Conservation (phyloP, 1,284 basidiomycete genomes). For the Cryptococcus sp. region DNA sequence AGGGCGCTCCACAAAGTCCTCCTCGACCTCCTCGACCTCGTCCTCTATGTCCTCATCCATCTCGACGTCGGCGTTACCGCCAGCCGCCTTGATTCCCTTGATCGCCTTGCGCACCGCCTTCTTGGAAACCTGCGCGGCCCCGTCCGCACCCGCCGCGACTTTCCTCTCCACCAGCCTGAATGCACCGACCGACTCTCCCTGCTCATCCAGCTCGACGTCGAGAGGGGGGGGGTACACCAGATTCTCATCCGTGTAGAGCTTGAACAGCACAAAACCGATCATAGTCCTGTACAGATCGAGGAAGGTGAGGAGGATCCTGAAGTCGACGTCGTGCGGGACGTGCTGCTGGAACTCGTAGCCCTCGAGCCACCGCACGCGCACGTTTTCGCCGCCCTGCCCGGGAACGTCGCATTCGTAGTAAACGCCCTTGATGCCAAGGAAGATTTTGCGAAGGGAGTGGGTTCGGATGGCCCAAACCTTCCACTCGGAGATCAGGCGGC, state of each 20-base stretch:
- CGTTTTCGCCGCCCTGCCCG: slow-evolving; percentile 69
- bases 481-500: slow-evolving; percentile 86
- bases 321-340: slow-evolving; percentile 92
- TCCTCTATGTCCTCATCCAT: slow-evolving; percentile 42
- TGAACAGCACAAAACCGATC: slow-evolving; percentile 94
- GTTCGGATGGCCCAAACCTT: slow-evolving; percentile 82
- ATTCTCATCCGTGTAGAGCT: slow-evolving; percentile 91
- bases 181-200: slow-evolving; percentile 85
- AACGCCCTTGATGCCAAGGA: slow-evolving; percentile 96
- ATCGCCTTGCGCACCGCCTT: slow-evolving; percentile 55
- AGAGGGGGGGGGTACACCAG: slow-evolving; percentile 93
- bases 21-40: slow-evolving; percentile 53
- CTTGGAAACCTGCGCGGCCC: slow-evolving; percentile 36
- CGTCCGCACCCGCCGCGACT: slow-evolving; percentile 37
- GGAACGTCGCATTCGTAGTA: slow-evolving; percentile 94
- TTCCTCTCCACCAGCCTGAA: slow-evolving; percentile 70
- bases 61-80: slow-evolving; percentile 33
- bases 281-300: slow-evolving; percentile 97
- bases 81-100: slow-evolving; percentile 48
- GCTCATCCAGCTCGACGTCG: slow-evolving; percentile 78
- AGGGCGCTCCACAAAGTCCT: slow-evolving; percentile 55
- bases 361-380: slow-evolving; percentile 84
- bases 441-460: slow-evolving; percentile 79
- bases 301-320: slow-evolving; percentile 98
- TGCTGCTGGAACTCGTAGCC: slow-evolving; percentile 98